A percentile compares a stretch with the other conserved stretches of the same genome.
Evolutionary conservation across 2,329 filamentous ascomycete genomes (phyloP).

Genomic region (Thelonectria olida): DNA sequence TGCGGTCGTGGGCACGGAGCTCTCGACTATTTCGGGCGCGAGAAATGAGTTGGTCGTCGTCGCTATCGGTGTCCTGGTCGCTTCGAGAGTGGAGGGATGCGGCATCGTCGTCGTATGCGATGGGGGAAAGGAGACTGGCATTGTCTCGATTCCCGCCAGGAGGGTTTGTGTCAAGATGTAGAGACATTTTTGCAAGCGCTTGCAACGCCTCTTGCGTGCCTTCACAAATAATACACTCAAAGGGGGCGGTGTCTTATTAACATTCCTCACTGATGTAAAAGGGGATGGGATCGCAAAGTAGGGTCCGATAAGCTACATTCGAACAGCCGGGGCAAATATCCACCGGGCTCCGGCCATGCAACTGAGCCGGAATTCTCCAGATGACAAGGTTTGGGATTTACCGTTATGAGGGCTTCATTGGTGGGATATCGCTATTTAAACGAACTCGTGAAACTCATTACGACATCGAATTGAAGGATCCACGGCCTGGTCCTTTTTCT

Average conservation of each 20-base stretch:
- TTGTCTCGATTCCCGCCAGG: conserved; percentile 41
- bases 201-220: conserved; percentile 29
- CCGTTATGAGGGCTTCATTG: conserved; percentile 10
- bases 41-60: conserved; percentile 75
- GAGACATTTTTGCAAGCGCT: conserved; percentile 33
- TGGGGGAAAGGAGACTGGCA: conserved; percentile 67
- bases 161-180: conserved; percentile 33
- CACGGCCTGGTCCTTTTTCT: conserved; percentile 5
- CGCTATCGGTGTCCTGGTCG: conserved; percentile 80
- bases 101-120: conserved; percentile 74
- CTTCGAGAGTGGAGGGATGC: conserved; percentile 71
- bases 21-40: conserved; percentile 75
- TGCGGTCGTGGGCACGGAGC: conserved; percentile 73
- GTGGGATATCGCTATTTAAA: conserved; percentile 8
- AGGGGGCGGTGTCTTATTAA: neutral
- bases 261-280: conserved; percentile 22
- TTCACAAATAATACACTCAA: conserved; percentile 25
- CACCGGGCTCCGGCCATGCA: conserved; percentile 26
- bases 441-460: conserved; percentile 12
- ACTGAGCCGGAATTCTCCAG: neutral
- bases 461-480: conserved; percentile 5
- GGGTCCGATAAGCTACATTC: conserved; percentile 28
- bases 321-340: conserved; percentile 37
- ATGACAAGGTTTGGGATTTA: neutral
- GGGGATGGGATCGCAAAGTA: conserved; percentile 27